phyloP scores from a whole-genome alignment of 192 early-diverging fungal species.

The Coemansia asiatica region DNA sequence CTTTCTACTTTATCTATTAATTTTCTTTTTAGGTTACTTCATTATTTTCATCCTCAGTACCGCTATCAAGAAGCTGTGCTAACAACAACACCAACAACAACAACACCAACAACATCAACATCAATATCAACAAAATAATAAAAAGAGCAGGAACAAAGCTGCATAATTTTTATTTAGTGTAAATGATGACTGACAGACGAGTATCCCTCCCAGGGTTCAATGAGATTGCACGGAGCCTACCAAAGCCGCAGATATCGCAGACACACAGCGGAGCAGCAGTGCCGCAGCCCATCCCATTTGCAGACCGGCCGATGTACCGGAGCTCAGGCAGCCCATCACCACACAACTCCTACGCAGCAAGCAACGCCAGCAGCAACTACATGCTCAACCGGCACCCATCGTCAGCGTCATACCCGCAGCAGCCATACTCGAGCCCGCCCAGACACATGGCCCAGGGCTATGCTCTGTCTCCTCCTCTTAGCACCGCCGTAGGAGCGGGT shows the following conservation, averaged over 20 bases:
- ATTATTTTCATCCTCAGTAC: neutral
- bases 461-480: neutral
- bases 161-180: neutral
- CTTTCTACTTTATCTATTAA: neutral
- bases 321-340: conserved; percentile 14
- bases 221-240: conserved; percentile 44
- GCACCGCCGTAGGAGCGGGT: neutral
- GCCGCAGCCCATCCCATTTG: conserved; percentile 40
- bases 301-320: conserved; percentile 6
- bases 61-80: neutral
- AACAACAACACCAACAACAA: neutral
- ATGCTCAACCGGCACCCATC: conserved; percentile 7
- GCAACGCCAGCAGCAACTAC: conserved; percentile 8
- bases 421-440: conserved; percentile 10
- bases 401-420: conserved; percentile 8
- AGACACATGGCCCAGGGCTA: neutral
- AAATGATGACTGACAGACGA: conserved; percentile 26
- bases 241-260: conserved; percentile 15
- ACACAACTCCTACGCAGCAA: conserved; percentile 3
- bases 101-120: too few relatives aligned
- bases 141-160: neutral
- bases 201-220: conserved; percentile 47
- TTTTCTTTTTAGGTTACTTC: neutral
- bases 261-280: conserved; percentile 2
- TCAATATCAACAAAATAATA: too few relatives aligned